Base-by-base conservation (phyloP, 257 asterid genomes). In the Anisodus tanguticus region DNA sequence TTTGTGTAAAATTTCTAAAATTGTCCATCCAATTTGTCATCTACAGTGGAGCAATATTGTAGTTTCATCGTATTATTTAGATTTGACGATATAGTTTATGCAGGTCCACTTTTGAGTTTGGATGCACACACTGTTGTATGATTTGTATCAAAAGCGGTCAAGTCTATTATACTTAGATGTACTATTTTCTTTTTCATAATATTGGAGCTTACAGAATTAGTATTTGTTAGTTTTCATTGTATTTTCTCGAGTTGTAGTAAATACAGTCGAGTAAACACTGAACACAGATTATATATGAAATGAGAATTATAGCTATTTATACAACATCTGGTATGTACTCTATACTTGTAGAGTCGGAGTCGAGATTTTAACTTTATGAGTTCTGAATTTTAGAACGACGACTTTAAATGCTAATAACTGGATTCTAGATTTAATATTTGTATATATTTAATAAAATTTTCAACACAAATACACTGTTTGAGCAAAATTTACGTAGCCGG, bases 71-170 rank as follows among this genome's bases (percentile, higher is more conserved):
- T 51, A 0, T 26, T 31, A 64, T 26, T 77, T 53, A 11, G 15
- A 53, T 53, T 26, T 51, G 63, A 26, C n/a, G 47, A 13, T 77
- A 77, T 53, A 26, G 1, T 4, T 8, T 77, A 77, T 77, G 63
- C 81, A 77, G 81, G 81, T 77, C 9, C 13, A 51, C 19, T 22
- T 76, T 47, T 9, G 81, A 51, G 22, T 74, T 74, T 3, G 22
- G 81, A 74, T 74, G 81, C 45, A 22, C 60, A 49, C 62, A 1
- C 41, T 76, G 81, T 76, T 76, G 64, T 76, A 53, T 47, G 49
- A 53, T 53, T 53, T 76, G 81, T 76, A 53, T 76, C 64, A 76
- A 51, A 76, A 26, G 15, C n/a, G n/a, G 49, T 26, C n/a, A n/a
- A n/a, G n/a, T n/a, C n/a, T n/a, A n/a, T n/a, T n/a, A n/a, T n/a